Conservation (phyloP, 2,329 filamentous ascomycete genomes). For the Arachnopeziza araneosa region DNA sequence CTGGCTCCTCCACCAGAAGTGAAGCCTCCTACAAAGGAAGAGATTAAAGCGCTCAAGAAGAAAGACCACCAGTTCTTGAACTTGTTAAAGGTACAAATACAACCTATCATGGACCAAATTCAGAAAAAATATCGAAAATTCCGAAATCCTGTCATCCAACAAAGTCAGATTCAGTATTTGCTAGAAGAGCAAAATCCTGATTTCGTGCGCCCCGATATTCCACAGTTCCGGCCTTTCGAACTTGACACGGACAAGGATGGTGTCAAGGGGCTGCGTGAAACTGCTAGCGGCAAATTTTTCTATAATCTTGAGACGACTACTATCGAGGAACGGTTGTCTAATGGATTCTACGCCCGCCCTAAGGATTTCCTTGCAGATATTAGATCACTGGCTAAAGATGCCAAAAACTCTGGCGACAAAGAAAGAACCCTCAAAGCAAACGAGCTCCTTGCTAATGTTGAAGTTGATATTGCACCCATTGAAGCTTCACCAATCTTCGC, state of each 20-base stretch:
- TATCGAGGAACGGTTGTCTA: slow-evolving; percentile 93
- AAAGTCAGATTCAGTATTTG: slow-evolving; percentile 70
- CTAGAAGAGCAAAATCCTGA: slow-evolving; percentile 78
- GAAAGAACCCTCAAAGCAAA: slow-evolving; percentile 82
- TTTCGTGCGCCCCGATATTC: slow-evolving; percentile 48
- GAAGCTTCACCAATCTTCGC: slow-evolving; percentile 61
- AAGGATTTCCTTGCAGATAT: slow-evolving; percentile 88
- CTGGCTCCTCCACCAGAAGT: slow-evolving; percentile 58
- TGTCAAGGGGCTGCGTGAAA: slow-evolving; percentile 69
- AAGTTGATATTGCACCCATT: slow-evolving; percentile 81
- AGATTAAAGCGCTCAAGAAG: slow-evolving; percentile 74
- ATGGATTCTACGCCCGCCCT: slow-evolving; percentile 90
- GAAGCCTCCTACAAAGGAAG: slow-evolving; percentile 65
- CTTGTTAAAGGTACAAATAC: slow-evolving; percentile 78
- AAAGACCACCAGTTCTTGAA: slow-evolving; percentile 81
- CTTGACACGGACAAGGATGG: slow-evolving; percentile 75
- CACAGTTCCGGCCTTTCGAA: slow-evolving; percentile 68
- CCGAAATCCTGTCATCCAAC: slow-evolving; percentile 71
- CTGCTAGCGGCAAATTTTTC: slow-evolving; percentile 74
- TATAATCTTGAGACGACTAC: slow-evolving; percentile 92
- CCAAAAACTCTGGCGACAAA: slow-evolving; percentile 74
- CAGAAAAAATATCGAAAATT: slow-evolving; percentile 87
- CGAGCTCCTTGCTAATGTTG: slow-evolving; percentile 86
- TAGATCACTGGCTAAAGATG: slow-evolving; percentile 76
- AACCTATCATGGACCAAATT: slow-evolving; percentile 96